Percentiles rank a stretch among this genome's conserved stretches.
Evolutionary conservation across 306 rosid genomes (phyloP).

Genomic region (Glycyrrhiza uralensis): DNA sequence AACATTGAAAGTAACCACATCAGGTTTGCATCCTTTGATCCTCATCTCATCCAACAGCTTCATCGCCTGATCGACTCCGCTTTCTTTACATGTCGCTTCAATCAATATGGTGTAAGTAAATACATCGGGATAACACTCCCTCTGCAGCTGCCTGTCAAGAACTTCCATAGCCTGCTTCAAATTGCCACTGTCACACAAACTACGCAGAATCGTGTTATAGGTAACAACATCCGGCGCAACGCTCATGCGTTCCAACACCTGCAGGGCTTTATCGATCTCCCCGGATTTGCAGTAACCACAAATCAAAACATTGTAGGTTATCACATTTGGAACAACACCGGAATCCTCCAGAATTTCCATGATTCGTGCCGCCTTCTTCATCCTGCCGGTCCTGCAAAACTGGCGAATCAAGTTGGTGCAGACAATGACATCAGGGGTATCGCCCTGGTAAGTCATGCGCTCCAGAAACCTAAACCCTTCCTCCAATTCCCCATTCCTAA

Average conservation of each 20-base stretch:
- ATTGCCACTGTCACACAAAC: conserved; percentile 75
- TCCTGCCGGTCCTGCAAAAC: conserved; percentile 62
- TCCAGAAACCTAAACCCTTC: conserved; percentile 65
- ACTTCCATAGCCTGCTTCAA: conserved; percentile 89
- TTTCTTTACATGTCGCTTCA: conserved; percentile 88
- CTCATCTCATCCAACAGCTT: conserved; percentile 87
- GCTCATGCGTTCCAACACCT: conserved; percentile 77
- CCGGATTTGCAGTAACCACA: conserved; percentile 83
- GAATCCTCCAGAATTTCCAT: conserved; percentile 74
- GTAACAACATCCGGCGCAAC: conserved; percentile 90
- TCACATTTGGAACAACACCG: conserved; percentile 79
- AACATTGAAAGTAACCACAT: conserved; percentile 87
- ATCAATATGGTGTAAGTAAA: conserved; percentile 86
- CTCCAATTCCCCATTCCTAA: conserved; percentile 70
- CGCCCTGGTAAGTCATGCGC: conserved; percentile 55
- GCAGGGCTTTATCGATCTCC: conserved; percentile 72
- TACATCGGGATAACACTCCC: conserved; percentile 90
- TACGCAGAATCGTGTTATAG: conserved; percentile 72
- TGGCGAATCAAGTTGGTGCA: conserved; percentile 83
- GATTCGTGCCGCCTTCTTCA: conserved; percentile 66
- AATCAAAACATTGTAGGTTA: conserved; percentile 81
- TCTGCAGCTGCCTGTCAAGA: conserved; percentile 66
- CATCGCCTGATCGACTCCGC: conserved; percentile 88
- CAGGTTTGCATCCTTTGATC: conserved; percentile 79
- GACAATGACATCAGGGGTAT: conserved; percentile 71